Conservation (phyloP, 2,329 filamentous ascomycete species). For the Aspergillus neoniger region DNA sequence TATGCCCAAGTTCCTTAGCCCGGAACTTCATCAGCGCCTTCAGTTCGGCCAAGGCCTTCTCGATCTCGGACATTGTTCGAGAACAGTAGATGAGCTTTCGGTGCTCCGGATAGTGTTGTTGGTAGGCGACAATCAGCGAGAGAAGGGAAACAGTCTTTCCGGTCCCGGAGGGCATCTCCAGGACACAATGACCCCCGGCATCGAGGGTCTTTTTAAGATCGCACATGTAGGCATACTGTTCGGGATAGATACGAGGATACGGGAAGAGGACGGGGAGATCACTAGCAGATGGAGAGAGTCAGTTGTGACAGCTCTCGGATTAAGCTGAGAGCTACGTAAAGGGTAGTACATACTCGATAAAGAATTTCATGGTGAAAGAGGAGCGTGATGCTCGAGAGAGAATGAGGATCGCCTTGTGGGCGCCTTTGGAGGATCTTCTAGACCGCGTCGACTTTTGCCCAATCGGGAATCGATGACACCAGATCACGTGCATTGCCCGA, state of each 20-base stretch:
- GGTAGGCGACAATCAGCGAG: conserved; percentile 94
- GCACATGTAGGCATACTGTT: conserved; percentile 79
- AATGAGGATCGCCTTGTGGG: not conserved
- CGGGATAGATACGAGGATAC: conserved; percentile 73
- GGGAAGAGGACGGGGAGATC: conserved; percentile 71
- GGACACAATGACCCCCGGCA: conserved; percentile 88
- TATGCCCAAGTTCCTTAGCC: conserved; percentile 79
- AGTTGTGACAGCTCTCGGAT: conserved; percentile 7
- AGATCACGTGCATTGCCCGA: conserved; percentile 36
- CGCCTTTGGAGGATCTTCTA: not conserved
- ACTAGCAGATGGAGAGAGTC: conserved; percentile 39
- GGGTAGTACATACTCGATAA: conserved; percentile 63
- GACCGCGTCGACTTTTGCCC: conserved; percentile 32
- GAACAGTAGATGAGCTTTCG: conserved; percentile 98
- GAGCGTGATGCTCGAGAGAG: conserved; percentile 21
- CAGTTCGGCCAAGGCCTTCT: conserved; percentile 91
- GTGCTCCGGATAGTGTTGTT: conserved; percentile 88
- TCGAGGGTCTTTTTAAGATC: conserved; percentile 88
- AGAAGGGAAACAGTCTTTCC: conserved; percentile 95
- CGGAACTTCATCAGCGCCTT: conserved; percentile 95
- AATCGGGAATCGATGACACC: conserved; percentile 35
- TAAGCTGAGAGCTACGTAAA: not conserved
- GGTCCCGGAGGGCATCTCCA: conserved; percentile 98
- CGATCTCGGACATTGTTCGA: conserved; percentile 99
- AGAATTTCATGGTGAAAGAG: conserved; percentile 69